Conservation (phyloP, 2,329 filamentous ascomycete genomes). For the Neurospora crassa region DNA sequence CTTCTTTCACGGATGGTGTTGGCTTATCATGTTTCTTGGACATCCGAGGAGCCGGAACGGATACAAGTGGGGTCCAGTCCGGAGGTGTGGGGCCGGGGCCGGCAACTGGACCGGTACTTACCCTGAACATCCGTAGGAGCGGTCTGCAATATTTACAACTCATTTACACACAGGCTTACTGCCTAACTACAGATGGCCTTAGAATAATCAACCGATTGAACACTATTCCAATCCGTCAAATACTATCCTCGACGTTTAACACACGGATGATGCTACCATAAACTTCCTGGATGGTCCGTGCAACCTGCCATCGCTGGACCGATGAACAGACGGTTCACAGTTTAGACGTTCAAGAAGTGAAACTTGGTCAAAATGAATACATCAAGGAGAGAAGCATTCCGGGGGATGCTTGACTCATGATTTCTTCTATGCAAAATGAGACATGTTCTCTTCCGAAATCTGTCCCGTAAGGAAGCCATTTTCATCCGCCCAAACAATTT, state of each 20-base stretch:
- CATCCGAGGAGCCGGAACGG: not conserved
- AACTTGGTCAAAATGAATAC: not conserved
- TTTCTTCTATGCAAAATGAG: not conserved
- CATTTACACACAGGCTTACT: not conserved
- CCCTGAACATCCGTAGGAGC: no score
- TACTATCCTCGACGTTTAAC: not conserved
- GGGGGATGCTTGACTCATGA: not conserved
- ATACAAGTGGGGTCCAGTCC: not conserved
- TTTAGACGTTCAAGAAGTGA: not conserved
- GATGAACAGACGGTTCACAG: not conserved
- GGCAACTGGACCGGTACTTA: not conserved
- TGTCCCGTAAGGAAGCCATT: not conserved
- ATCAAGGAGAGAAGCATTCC: not conserved
- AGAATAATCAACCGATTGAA: not conserved
- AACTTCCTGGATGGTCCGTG: not conserved
- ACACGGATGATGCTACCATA: not conserved
- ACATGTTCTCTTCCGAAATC: not conserved
- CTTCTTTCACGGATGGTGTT: no score
- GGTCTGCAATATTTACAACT: not conserved
- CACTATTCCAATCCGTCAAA: not conserved
- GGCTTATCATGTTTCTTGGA: not conserved
- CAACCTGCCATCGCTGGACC: not conserved
- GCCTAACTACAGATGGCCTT: no score
- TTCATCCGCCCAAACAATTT: not conserved
- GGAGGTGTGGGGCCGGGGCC: not conserved